Base-by-base conservation (phyloP, 306 rosid species). In the Vigna radiata region DNA sequence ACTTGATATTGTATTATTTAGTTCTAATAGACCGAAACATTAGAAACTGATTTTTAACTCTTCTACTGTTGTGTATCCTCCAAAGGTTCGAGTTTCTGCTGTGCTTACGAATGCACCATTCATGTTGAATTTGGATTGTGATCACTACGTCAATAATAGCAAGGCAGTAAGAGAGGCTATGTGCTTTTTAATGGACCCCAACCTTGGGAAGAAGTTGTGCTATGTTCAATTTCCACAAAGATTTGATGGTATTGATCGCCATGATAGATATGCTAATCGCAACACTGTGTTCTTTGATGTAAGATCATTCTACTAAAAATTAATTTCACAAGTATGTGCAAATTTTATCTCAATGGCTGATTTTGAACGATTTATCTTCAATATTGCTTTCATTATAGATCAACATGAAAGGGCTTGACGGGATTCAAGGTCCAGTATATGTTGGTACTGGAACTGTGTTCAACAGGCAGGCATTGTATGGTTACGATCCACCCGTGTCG, bases 171-270 rank as follows among this genome's bases (percentile, higher is more conserved):
- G 90, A 13, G 98, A 94, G 70, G 97, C 95, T 19, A 94, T 92
- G 97, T 94, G 97, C 80, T 94, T 94, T 84, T 81, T 92, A 87
- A 94, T 94, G 97, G 97, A 94, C 63, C 86, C 86, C 31, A 89
- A 87, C 15, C 90, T 90, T 0, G 97, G 98, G 8, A 93, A 92
- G 80, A 77, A 77, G 73, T 85, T 90, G 36, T 92, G 96, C 60
- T 94, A 94, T 86, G 93, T 92, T 48, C 98, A 94, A 76, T 94
- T 94, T 86, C 98, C 97, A 29, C 98, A 94, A 78, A 92, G 96
- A 83, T 94, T 94, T 21, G 97, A 94, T 83, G 98, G 98, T 75
- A 89, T 94, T 68, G 96, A 92, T 85, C 96, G 92, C 58, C 89
- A 96, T 0, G 97, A 94, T 78, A 87, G 97, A 52, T 94, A 94